These are phyloP conservation scores for Musa acuminata DNA, from an alignment of 176 grass and related monocot species.

Conservation along the genomic window DNA sequence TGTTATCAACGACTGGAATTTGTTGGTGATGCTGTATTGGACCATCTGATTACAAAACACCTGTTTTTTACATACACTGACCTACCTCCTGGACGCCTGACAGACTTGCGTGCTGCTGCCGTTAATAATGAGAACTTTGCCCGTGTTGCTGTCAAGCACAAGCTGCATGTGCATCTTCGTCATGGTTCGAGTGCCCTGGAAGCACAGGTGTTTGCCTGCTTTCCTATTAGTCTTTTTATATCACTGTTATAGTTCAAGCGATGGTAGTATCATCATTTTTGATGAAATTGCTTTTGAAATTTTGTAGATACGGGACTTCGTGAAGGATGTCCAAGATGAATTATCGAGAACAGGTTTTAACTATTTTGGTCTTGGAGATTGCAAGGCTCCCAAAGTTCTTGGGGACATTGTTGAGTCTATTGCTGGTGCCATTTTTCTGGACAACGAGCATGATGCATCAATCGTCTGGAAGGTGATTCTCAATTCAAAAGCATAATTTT, in stretches of 20 bases:
- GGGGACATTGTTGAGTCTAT: conserved; percentile 96
- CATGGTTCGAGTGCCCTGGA: conserved; percentile 94
- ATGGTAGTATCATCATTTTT: conserved; percentile 6
- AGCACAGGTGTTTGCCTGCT: conserved; percentile 52
- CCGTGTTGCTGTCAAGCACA: conserved; percentile 79
- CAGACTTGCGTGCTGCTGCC: conserved; percentile 85
- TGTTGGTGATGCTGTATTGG: conserved; percentile 96
- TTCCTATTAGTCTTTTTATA: conserved; percentile 1
- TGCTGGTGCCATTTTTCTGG: conserved; percentile 87
- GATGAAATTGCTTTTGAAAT: conserved; percentile 10
- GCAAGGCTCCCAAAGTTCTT: conserved; percentile 92
- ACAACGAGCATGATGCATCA: conserved; percentile 56
- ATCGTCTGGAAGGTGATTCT: conserved; percentile 72
- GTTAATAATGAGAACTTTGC: conserved; percentile 99
- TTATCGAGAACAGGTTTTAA: conserved; percentile 81
- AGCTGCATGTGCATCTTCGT: conserved; percentile 77
- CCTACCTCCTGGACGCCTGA: conserved; percentile 86
- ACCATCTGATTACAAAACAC: conserved; percentile 86
- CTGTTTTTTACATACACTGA: conserved; percentile 94
- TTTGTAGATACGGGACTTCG: conserved; percentile 87
- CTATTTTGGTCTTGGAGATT: conserved; percentile 94
- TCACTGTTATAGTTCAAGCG: conserved; percentile 9
- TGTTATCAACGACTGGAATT: conserved; percentile 98
- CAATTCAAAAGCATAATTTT: neutral
- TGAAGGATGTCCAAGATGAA: conserved; percentile 91